Base-by-base conservation (phyloP, 2,329 filamentous ascomycete genomes). In the Xylaria sp. region DNA sequence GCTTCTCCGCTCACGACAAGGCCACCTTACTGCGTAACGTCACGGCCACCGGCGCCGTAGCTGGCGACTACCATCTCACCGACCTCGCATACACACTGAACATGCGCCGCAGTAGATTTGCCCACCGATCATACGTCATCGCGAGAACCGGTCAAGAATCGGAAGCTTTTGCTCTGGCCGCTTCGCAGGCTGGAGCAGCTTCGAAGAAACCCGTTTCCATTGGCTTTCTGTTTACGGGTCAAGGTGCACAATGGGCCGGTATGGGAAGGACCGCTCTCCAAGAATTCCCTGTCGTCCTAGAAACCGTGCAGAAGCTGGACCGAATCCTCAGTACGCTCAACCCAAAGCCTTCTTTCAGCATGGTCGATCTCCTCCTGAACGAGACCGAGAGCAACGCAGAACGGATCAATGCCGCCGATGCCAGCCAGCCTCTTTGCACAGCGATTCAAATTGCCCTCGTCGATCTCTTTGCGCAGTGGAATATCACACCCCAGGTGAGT, bases 381-480 rank as follows among this genome's bases (percentile, higher is more conserved):
- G 16, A 52, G 16, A 34, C 52, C 4, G 64, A 50, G 46, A 55
- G 9, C 46, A 55, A 37, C 10, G 61, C 10, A 8, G 44, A 30
- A n/a, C 59, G 52, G 7, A 59, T 68, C 9, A 58, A 61, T 5
- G 63, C 69, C 42, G 63, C 67, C 3, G 65, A 69, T n/a, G 35
- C 66, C 39, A 61, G 67, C 13, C 70, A 72, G 56, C 68, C 71
- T 3, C 74, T 78, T 54, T 77, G 77, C 70, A 80, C 79, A 63
- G 78, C 75, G 16, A 65, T 79, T 58, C 76, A 81, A 62, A 68
- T 77, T 39, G 69, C 70, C 44, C 74, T 76, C 57, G 78, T 79
- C 53, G 74, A 76, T 37, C 67, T 74, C 13, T 72, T 76, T 47
- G 71, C 72, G 8, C 69, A 74, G 34, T 69, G 70, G 62, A 65